phyloP scores from a whole-genome alignment of 208 protist species.

The Leishmania aethiopica region DNA sequence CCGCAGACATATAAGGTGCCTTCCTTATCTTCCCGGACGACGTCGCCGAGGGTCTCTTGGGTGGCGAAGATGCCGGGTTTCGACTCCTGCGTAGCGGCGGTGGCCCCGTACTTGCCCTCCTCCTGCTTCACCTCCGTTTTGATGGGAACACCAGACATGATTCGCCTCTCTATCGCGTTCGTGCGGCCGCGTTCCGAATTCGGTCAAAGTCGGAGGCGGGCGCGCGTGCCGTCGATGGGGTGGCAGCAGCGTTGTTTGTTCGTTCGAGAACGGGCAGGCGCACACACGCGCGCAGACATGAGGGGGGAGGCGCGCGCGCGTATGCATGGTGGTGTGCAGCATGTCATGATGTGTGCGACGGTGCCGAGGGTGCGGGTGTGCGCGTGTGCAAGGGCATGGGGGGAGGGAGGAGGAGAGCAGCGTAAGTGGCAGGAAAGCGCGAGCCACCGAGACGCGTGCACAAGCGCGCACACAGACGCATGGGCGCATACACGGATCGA shows the following conservation, averaged over 20 bases:
- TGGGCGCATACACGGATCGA: background rate
- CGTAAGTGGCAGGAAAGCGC: background rate
- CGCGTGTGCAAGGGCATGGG: background rate
- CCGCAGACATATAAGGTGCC: slow-evolving; percentile 81
- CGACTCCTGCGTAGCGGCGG: slow-evolving; percentile 39
- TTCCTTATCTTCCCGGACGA: slow-evolving; percentile 24
- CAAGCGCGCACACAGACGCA: slow-evolving; percentile 6
- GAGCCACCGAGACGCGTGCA: background rate
- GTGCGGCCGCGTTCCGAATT: background rate
- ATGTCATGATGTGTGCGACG: background rate
- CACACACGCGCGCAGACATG: background rate
- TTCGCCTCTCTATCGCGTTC: background rate
- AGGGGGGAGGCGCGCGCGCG: background rate
- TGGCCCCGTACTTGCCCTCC: slow-evolving; percentile 14
- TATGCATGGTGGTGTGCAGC: background rate
- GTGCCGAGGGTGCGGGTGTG: background rate
- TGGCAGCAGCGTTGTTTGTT: background rate
- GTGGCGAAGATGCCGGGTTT: slow-evolving; percentile 22
- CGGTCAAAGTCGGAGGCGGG: background rate
- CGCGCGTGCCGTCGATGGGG: too few species aligned
- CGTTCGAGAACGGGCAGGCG: too few species aligned
- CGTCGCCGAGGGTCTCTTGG: slow-evolving; percentile 9
- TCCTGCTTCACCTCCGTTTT: slow-evolving; percentile 40
- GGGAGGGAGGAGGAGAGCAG: slow-evolving; percentile 6
- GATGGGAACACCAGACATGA: slow-evolving; percentile 11